Evolutionary conservation across 140 eudicot species (phyloP).

Genomic region (Flaveria floridana): DNA sequence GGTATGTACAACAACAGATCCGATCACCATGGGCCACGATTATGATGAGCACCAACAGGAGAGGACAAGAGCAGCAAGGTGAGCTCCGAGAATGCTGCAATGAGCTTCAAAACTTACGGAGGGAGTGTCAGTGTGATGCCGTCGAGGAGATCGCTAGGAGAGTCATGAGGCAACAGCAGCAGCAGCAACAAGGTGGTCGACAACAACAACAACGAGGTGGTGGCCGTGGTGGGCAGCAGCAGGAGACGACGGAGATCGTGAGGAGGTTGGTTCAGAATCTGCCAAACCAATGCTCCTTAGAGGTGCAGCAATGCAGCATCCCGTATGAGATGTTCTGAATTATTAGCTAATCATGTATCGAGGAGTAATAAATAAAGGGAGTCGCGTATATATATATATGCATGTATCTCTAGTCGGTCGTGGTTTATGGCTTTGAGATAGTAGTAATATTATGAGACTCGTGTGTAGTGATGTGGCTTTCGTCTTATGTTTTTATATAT

Average conservation of each 20-base stretch:
- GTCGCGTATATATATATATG: neutral
- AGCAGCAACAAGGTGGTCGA: neutral
- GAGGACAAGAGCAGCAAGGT: neutral
- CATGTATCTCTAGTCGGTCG: neutral
- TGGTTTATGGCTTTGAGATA: neutral
- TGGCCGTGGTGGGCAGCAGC: neutral
- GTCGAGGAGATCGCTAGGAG: neutral
- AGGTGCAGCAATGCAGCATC: neutral
- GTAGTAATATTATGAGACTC: no score
- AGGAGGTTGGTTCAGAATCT: neutral
- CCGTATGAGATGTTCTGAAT: neutral
- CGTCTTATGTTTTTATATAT: no score
- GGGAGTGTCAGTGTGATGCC: slow-evolving; percentile 20
- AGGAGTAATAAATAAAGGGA: neutral
- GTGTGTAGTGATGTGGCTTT: neutral
- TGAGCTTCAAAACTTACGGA: slow-evolving; percentile 14
- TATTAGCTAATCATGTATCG: no score
- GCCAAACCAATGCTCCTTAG: neutral
- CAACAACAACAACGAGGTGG: no score
- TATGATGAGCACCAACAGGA: slow-evolving; percentile 15
- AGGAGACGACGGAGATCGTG: neutral
- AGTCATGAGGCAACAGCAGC: neutral
- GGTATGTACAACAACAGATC: slow-evolving; percentile 10
- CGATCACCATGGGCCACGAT: neutral
- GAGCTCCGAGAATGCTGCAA: slow-evolving; percentile 21